These are phyloP conservation scores for Plectranthus barbatus DNA, from an alignment of 257 asterid species.

Conservation along the genomic window DNA sequence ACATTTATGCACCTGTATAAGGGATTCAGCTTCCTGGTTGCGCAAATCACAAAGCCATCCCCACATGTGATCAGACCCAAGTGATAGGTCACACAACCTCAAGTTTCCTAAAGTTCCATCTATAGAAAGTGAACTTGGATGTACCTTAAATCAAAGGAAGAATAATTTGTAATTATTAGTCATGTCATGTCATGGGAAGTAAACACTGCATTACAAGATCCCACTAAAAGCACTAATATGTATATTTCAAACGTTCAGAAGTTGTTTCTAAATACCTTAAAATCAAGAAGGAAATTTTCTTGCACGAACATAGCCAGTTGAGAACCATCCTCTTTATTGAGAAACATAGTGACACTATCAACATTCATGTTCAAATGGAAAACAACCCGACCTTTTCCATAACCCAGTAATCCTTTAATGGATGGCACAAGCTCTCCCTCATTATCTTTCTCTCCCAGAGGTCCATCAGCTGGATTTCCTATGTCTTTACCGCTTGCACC, in stretches of 20 bases:
- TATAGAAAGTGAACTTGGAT: slow-evolving; percentile 83
- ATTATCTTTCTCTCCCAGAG: slow-evolving; percentile 45
- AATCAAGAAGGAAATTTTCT: slow-evolving; percentile 83
- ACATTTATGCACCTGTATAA: slow-evolving; percentile 57
- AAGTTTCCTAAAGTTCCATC: slow-evolving; percentile 89
- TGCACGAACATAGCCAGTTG: slow-evolving; percentile 97
- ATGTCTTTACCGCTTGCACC: slow-evolving; percentile 19
- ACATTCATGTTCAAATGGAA: slow-evolving; percentile 90
- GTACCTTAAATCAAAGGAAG: slow-evolving; percentile 53
- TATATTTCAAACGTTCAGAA: background rate
- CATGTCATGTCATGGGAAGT: slow-evolving; percentile 5
- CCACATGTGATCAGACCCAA: slow-evolving; percentile 79
- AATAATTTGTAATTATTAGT: slow-evolving; percentile 16
- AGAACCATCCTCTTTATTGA: slow-evolving; percentile 92
- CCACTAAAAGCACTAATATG: background rate
- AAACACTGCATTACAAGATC: slow-evolving; percentile 9
- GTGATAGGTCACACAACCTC: slow-evolving; percentile 79
- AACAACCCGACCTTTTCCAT: slow-evolving; percentile 88
- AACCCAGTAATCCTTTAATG: slow-evolving; percentile 80
- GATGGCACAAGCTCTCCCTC: slow-evolving; percentile 46
- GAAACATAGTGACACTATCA: slow-evolving; percentile 79
- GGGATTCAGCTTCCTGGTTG: slow-evolving; percentile 84
- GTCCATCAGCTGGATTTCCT: slow-evolving; percentile 32
- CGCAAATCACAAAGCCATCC: slow-evolving; percentile 99
- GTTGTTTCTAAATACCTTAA: slow-evolving; percentile 49